These are phyloP conservation scores for Cryphonectria japonica DNA, from an alignment of 2,329 filamentous ascomycete genomes.

Conservation along the genomic window DNA sequence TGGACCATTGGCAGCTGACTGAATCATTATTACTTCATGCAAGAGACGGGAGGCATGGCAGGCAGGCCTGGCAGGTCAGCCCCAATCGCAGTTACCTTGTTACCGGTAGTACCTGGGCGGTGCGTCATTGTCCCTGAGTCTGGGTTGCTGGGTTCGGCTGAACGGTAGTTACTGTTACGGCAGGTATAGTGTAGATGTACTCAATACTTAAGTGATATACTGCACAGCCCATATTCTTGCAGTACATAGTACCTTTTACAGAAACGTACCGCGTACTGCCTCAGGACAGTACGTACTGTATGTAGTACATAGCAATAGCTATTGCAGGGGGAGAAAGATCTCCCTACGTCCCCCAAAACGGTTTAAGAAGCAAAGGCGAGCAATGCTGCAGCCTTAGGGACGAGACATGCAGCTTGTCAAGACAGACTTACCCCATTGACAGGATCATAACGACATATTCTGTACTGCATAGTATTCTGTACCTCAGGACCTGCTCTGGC, in stretches of 20 bases:
- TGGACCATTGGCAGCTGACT: background rate
- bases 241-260: background rate
- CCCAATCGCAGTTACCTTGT: background rate
- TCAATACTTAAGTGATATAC: background rate
- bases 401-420: background rate
- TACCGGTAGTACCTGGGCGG: background rate
- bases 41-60: background rate
- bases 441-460: background rate
- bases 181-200: background rate
- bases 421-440: background rate
- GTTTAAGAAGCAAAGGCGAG: background rate
- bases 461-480: background rate
- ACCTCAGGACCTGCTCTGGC: background rate
- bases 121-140: slow-evolving; percentile 13
- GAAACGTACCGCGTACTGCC: background rate
- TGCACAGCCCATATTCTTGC: fast-evolving
- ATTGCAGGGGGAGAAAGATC: background rate
- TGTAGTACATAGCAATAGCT: background rate
- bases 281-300: background rate
- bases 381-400: background rate
- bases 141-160: slow-evolving; percentile 2
- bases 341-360: background rate
- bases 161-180: background rate
- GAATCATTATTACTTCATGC: background rate
- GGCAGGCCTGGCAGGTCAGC: background rate